A percentile compares a stretch with the other conserved stretches of the same genome.
These are phyloP conservation scores for Pseudogymnoascus sp. DNA, from an alignment of 2,329 filamentous ascomycete genomes.

Conservation along the genomic window DNA sequence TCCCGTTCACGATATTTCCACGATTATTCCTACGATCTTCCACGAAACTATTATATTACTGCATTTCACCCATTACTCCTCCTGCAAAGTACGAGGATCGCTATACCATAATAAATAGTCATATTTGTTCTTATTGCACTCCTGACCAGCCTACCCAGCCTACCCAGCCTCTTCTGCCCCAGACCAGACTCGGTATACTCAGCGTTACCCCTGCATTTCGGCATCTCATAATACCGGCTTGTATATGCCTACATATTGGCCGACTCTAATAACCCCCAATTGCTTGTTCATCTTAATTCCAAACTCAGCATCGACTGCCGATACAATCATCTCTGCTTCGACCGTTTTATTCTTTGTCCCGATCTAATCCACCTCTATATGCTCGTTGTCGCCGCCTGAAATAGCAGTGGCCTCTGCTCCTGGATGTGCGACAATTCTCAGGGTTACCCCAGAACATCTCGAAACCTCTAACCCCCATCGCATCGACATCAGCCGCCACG, in stretches of 20 bases:
- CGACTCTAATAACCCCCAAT: background rate
- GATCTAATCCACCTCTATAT: background rate
- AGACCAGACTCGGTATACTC: background rate
- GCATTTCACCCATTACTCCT: background rate
- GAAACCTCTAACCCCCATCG: slow-evolving; percentile 22
- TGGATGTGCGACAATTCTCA: slow-evolving; percentile 25
- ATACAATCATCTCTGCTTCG: background rate
- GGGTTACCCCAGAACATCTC: slow-evolving; percentile 20
- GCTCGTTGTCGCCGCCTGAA: slow-evolving; percentile 4
- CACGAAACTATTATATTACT: background rate
- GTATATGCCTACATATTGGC: slow-evolving; percentile 3
- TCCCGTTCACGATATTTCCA: background rate
- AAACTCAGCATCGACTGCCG: slow-evolving; percentile 1
- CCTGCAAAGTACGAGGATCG: background rate
- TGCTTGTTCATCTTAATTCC: slow-evolving; percentile 4
- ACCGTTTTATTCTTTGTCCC: background rate
- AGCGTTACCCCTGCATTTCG: background rate
- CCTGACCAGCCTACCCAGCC: background rate
- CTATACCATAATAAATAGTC: background rate
- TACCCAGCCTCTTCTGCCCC: background rate
- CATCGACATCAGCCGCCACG: slow-evolving; percentile 17
- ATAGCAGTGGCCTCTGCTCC: slow-evolving; percentile 1
- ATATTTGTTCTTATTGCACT: slow-evolving; percentile 1
- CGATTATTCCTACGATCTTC: background rate
- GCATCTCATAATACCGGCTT: slow-evolving; percentile 6